phyloP scores from a whole-genome alignment of 1,139 yeast genomes.

The Saccharomyces hybrid region DNA sequence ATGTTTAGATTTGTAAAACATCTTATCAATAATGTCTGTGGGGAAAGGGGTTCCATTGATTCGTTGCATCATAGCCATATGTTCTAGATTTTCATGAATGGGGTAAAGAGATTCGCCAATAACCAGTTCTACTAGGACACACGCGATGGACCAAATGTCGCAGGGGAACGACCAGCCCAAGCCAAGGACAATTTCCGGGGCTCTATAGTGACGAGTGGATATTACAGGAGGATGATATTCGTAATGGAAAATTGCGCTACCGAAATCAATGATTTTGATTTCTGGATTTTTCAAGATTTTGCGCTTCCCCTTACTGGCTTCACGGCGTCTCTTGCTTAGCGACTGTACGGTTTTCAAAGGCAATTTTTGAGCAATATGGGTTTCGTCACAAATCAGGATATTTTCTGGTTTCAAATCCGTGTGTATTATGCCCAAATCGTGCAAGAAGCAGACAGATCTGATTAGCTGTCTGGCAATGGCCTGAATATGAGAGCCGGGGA shows the following conservation, averaged over 20 bases:
- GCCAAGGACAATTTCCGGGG: constrained; percentile 93
- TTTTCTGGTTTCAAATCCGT: constrained; percentile 95
- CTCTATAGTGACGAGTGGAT: constrained; percentile 92
- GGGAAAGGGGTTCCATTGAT: constrained; percentile 37
- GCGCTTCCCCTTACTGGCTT: constrained; percentile 32
- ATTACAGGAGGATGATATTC: constrained; percentile 91
- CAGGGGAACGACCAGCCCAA: constrained; percentile 90
- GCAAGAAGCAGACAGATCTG: constrained; percentile 80
- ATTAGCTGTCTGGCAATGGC: constrained; percentile 81
- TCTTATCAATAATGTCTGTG: constrained; percentile 28
- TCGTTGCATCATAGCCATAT: constrained; percentile 89
- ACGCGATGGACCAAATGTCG: constrained; percentile 95
- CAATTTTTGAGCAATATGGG: constrained; percentile 28
- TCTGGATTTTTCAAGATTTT: constrained; percentile 67
- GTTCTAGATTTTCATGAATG: constrained; percentile 91
- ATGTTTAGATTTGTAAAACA: constrained; percentile 29
- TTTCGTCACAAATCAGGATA: constrained; percentile 64
- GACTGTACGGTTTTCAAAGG: constrained; percentile 16
- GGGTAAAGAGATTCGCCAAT: constrained; percentile 95
- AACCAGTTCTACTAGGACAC: constrained; percentile 82
- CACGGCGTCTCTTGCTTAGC: constrained; percentile 27
- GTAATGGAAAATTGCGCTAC: constrained; percentile 87
- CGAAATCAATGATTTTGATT: constrained; percentile 90
- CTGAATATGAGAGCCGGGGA: constrained; percentile 78
- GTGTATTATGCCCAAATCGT: constrained; percentile 82